Evolutionary conservation across 768 basidiomycete genomes (phyloP), one percentile per base, ranked within the genome.

Genomic region (Lentinula guzmanii): DNA sequence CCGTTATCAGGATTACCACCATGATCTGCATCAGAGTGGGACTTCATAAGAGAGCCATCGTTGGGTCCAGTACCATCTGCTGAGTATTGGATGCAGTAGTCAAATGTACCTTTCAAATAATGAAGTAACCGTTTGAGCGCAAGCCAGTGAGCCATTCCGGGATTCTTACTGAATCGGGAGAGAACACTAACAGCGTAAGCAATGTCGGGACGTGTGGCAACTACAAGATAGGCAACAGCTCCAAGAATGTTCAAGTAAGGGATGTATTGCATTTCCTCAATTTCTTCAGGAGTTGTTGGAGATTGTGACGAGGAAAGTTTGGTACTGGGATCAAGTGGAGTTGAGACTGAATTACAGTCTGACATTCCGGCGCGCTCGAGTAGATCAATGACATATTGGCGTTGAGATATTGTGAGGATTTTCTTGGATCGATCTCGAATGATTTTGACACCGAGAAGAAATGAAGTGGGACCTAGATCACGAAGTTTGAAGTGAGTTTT

Each of bases 401-500:
- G 45, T 60, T 79, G 76, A 70, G 21, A 21, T 0, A 77, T 48
- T 16, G 69, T 62, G 52, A 77, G 67, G 9, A 69, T 73, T 0
- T 63, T 58, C 1, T 58, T 48, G 13, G 60, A 46, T 2, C 52
- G 51, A 48, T 79, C 64, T 5, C 71, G 45, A 3, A 52, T 54
- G 60, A 79, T 64, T 43, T 72, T 56, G 28, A 78, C 63, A 4
- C 76, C 72, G 4, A 77, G 67, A 2, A 77, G 57, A 62, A 63
- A 71, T 15, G 61, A 55, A 31, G 61, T 58, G 16, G 58, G 43
- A 2, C 70, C 70, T 5, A 69, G 61, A 48, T 69, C 68, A 21
- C 55, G 51, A 21, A 69, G 16, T 33, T 66, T 62, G 41, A 58
- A 63, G 37, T 45, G 45, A 18, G 28, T 41, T 33, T 57, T 45